Evolutionary conservation across 108 stramenopile genomes (phyloP), one percentile per base, ranked within the genome.

Genomic region (Epithemia pelagica): DNA sequence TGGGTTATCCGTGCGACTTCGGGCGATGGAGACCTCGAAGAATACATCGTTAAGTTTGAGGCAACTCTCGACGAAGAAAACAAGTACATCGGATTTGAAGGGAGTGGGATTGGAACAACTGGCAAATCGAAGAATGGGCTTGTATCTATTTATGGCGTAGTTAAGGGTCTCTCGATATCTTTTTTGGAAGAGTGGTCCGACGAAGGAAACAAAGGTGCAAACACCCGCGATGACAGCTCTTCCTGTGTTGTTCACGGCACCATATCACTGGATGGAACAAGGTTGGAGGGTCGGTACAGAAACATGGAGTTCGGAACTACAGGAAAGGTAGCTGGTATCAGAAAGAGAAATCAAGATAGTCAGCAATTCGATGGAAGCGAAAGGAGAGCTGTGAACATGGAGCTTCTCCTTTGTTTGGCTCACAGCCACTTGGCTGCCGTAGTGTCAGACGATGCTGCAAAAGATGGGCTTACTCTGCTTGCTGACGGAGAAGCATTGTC

Each of bases 221-320:
- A 5, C 37, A 59, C 64, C 32, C 58, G 59, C n/a, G 78, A 79
- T 28, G 78, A 74, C 23, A 66, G 73, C n/a, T 67, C 79, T n/a
- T 83, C 85, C 10, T 79, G 74, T 64, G 71, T 91, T 10, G 74
- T 91, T 15, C 73, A 71, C 59, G 91, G 80, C 26, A 81, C 86
- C 32, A 60, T 88, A 19, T 76, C 76, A 64, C 64, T 87, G 26
- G 86, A 86, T 73, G 83, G 87, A 5, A 68, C 69, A 26, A 89
- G 77, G 56, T 89, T 92, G 52, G 91, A 92, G 73, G 91, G 91
- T 10, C 58, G 68, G 5, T 89, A 84, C 62, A 64, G 75, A 21
- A 79, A 88, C 63, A 75, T 82, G 20, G 70, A 88, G 58, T 76
- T 79, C 59, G 83, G 83, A 1, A 78, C 82, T 1, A 52, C 69